Evolutionary conservation across 139 green algal species (phyloP), one percentile per base, ranked within the genome.

Genomic region (Ostreobium quekettii): DNA sequence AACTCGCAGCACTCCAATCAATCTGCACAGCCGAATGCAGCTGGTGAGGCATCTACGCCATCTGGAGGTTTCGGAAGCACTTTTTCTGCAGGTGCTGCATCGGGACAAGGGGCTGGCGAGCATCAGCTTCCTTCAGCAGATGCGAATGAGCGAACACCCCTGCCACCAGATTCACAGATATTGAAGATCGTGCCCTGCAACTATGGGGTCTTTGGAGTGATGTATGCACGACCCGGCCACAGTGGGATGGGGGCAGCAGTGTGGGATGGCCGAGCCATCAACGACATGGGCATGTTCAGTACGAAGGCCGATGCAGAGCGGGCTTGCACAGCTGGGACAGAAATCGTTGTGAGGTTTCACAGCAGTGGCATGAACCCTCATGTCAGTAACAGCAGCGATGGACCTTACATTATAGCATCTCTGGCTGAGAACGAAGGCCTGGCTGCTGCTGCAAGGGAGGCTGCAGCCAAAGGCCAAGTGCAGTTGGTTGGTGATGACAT

Each of bases 261-360:
- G 26, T 68, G 28, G 30, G 61, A 68, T 68, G 61, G 61, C 22
- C 61, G n/a, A 7, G 35, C 36, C 4, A 53, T 53, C 30, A 15
- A 68, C 26, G 36, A 68, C 26, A 7, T 57, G 5, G 61, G 61
- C 35, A 30, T 37, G 8, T 68, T 68, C 36, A 49, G 30, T 19
- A 68, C 36, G 30, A 48, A 6, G 36, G 61, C 31, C 7, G 61
- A 68, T 29, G 61, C 61, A 26, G 35, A 35, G 8, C 61, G 53
- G n/a, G 31, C 36, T 7, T 68, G 61, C 26, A 15, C 42, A 42
- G 19, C 58, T 4, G 42, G 15, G 42, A 53, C 15, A 26, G 42
- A 11, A 11, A 53, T 53, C 15, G 42, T 19, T 53, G 42, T 53
- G 42, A 53, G 19, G 42, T 19, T 53, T 19, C 11, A 26, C 19